These are phyloP conservation scores for Tolypocladium guangdongense DNA, from an alignment of 2,329 filamentous ascomycete genomes.

Conservation along the genomic window DNA sequence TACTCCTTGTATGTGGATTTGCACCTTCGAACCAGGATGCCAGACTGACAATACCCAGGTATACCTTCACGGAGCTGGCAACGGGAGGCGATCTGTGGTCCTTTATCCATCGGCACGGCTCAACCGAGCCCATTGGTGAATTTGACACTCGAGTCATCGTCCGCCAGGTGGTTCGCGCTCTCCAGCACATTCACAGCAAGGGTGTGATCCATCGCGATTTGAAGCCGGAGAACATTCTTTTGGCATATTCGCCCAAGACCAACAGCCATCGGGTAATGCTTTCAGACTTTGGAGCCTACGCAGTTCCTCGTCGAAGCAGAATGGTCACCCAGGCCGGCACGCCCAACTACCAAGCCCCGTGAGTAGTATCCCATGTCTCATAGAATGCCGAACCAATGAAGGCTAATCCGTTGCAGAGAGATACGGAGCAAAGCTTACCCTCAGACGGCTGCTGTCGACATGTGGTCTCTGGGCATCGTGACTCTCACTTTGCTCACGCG, in stretches of 20 bases:
- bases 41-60: slow-evolving; percentile 22
- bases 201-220: slow-evolving; percentile 41
- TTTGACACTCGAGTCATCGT: slow-evolving; percentile 33
- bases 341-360: slow-evolving; percentile 38
- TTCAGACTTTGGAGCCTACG: slow-evolving; percentile 41
- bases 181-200: slow-evolving; percentile 37
- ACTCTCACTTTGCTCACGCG: slow-evolving; percentile 24
- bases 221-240: slow-evolving; percentile 43
- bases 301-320: slow-evolving; percentile 27
- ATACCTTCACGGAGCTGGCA: slow-evolving; percentile 46
- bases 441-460: slow-evolving; percentile 31
- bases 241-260: slow-evolving; percentile 32
- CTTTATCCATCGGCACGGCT: slow-evolving; percentile 26
- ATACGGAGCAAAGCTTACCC: slow-evolving; percentile 10
- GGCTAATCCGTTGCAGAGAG: slow-evolving; percentile 24
- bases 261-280: slow-evolving; percentile 35
- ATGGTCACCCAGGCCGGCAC: slow-evolving; percentile 37
- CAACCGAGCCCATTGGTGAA: slow-evolving; percentile 19
- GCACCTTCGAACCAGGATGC: neutral
- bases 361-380: slow-evolving; percentile 10
- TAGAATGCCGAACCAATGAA: neutral
- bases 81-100: slow-evolving; percentile 44
- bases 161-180: slow-evolving; percentile 33
- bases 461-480: slow-evolving; percentile 42
- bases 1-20: slow-evolving; percentile 30